Percentiles rank a stretch among this genome's conserved stretches.
Conservation (phyloP, 179 eudicot genomes). For the Heliamphora pulchella region DNA sequence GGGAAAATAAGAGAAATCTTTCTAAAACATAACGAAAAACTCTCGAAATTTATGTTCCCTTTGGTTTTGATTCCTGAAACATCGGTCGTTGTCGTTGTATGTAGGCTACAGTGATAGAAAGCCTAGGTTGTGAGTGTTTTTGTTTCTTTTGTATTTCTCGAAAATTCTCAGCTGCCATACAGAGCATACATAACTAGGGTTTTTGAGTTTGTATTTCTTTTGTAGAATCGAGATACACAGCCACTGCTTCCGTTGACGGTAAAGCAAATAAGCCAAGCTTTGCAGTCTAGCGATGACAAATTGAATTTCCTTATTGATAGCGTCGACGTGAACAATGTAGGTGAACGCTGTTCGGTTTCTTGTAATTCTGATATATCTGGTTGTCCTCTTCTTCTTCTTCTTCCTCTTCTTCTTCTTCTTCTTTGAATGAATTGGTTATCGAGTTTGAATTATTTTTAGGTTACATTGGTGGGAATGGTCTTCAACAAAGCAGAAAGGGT, state of each 20-base stretch:
- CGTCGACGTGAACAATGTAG: conserved; percentile 62
- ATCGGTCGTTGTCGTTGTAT: too few relatives aligned
- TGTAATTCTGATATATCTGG: conserved; percentile 3
- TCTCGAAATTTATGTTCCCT: not conserved
- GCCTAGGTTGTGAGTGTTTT: not conserved
- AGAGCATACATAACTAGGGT: not conserved
- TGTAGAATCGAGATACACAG: conserved; percentile 68
- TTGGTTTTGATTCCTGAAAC: not conserved
- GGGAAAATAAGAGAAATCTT: not conserved
- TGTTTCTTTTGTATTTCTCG: not conserved
- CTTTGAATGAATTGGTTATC: not conserved
- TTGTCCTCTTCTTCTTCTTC: not conserved
- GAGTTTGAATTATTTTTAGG: conserved; percentile 33
- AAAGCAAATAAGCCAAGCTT: conserved; percentile 74
- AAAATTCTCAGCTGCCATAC: not conserved
- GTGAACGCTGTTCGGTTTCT: conserved; percentile 44
- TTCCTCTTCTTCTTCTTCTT: not conserved
- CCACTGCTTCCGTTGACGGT: conserved; percentile 69
- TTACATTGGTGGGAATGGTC: conserved; percentile 73
- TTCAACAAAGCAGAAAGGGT: conserved; percentile 56
- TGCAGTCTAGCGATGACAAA: conserved; percentile 40
- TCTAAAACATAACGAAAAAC: not conserved
- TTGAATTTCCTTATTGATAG: conserved; percentile 56
- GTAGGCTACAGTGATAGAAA: not conserved
- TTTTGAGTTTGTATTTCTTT: conserved; percentile 8